phyloP scores from a whole-genome alignment of 1,284 basidiomycete genomes.

The Papiliotrema laurentii region DNA sequence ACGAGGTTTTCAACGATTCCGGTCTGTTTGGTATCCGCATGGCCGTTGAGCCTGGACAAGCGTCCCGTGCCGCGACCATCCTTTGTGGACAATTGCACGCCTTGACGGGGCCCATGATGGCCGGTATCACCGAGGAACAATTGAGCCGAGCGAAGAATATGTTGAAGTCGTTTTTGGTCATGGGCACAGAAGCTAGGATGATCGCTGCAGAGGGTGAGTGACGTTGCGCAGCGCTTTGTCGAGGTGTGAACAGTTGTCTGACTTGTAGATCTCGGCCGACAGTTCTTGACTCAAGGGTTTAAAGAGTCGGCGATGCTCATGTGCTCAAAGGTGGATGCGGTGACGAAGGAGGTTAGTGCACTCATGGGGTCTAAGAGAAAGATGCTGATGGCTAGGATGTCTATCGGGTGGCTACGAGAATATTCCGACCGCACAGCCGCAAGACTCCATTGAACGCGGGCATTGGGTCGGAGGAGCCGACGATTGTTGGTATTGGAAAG shows the following conservation, averaged over 20 bases:
- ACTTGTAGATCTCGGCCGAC: constrained; percentile 50
- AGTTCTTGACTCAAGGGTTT: constrained; percentile 87
- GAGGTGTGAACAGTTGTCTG: neutral
- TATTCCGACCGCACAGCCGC: constrained; percentile 31
- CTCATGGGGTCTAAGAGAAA: neutral
- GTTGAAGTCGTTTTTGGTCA: constrained; percentile 87
- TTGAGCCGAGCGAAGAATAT: constrained; percentile 90
- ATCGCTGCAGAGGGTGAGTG: constrained; percentile 79
- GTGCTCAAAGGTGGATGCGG: constrained; percentile 80
- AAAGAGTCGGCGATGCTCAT: constrained; percentile 87
- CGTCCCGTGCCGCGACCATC: constrained; percentile 70
- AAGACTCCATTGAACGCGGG: constrained; percentile 40
- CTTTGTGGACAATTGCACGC: constrained; percentile 70
- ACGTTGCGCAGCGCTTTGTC: neutral
- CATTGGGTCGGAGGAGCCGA: constrained; percentile 46
- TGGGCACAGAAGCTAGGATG: constrained; percentile 88
- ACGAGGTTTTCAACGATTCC: constrained; percentile 94
- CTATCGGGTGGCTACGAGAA: constrained; percentile 42
- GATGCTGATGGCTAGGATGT: constrained; percentile 27
- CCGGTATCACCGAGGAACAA: constrained; percentile 54
- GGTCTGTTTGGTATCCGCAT: constrained; percentile 92
- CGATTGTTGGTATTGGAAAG: constrained; percentile 50
- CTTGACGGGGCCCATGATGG: constrained; percentile 47
- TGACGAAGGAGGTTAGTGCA: constrained; percentile 69
- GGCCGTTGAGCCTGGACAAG: constrained; percentile 69